phyloP scores from a whole-genome alignment of 352 stramenopile genomes.

The Peronospora farinosa region DNA sequence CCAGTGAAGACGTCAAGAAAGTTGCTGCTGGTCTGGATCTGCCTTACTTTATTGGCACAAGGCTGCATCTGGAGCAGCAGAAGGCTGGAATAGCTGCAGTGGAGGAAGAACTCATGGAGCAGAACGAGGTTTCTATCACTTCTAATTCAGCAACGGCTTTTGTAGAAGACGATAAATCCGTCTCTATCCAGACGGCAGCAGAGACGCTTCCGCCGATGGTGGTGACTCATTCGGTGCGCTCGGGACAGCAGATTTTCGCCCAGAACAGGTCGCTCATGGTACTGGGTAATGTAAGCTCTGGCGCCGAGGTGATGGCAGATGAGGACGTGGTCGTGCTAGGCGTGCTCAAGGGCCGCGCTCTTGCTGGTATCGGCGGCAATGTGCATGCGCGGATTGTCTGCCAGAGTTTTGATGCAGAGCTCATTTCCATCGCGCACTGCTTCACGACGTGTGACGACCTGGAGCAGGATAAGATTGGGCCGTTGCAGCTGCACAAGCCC shows the following conservation, averaged over 20 bases:
- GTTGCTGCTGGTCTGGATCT: constrained; percentile 51
- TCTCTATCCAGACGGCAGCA: constrained; percentile 3
- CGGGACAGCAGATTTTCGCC: constrained; percentile 84
- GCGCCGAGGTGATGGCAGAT: constrained; percentile 83
- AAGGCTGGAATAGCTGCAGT: constrained; percentile 6
- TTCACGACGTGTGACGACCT: constrained; percentile 87
- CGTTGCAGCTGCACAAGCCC: constrained; percentile 45
- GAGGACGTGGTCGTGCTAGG: constrained; percentile 82
- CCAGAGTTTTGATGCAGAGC: constrained; percentile 83
- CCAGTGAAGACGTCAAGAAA: constrained; percentile 80
- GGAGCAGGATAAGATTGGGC: constrained; percentile 30
- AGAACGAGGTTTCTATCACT: constrained; percentile 3
- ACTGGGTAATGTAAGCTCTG: constrained; percentile 81
- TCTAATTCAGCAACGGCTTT: constrained; percentile 5
- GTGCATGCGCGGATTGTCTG: constrained; percentile 56
- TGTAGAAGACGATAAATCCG: constrained; percentile 12
- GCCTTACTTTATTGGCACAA: constrained; percentile 73
- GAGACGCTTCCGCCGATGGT: constrained; percentile 47
- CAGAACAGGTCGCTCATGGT: constrained; percentile 78
- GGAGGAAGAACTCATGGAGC: constrained; percentile 1
- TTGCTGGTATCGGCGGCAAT: constrained; percentile 81
- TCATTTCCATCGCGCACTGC: constrained; percentile 86
- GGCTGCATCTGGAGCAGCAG: constrained; percentile 29
- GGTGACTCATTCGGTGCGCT: constrained; percentile 66
- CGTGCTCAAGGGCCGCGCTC: constrained; percentile 72